Base-by-base conservation (phyloP, 2,329 filamentous ascomycete genomes). In the Neonectria magnoliae region DNA sequence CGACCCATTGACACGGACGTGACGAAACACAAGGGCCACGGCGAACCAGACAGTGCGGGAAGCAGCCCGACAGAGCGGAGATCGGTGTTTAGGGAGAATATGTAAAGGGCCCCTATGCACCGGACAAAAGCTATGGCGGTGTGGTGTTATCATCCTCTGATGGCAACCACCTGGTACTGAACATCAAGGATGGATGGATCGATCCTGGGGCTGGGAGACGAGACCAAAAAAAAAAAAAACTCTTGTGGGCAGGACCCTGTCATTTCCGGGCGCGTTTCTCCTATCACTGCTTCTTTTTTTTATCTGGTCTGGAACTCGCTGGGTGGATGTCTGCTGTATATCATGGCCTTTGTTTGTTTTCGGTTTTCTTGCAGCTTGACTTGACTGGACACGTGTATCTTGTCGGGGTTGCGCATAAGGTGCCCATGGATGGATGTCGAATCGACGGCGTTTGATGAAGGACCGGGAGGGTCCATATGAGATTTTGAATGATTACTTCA, bases 21-120 rank as follows among this genome's bases (percentile, higher is more conserved):
- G 5, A 69, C 65, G 61, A 72, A 72, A 47, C 70, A 68, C 11
- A 72, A 70, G 68, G 65, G 68, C 31, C 70, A 67, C 45, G 71
- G 75, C 20, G 80, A 76, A 14, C 78, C 79, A 61, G 79, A 77
- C 9, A 81, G 80, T 68, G 71, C 69, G 25, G 81, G 82, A 31
- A 84, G 86, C 61, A 91, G 88, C 75, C 88, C 88, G n/a, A 87
- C 86, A 9, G 90, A 91, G 81, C 83, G 90, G 78, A 85, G 87
- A 76, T 92, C 90, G 65, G 84, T 91, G 68, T 93, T 93, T 73
- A 83, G 85, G 64, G 91, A 93, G 81, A 85, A 91, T 67, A 85
- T 93, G 75, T 92, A 77, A 78, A 42, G 29, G 18, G 20, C 38
- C 25, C 25, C 25, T 51, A 25, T 53, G 18, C 33, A 38, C 47